Percentiles rank a stretch among this genome's conserved stretches.
phyloP scores from a whole-genome alignment of 1,284 basidiomycete species.

The Pholiota adiposa region DNA sequence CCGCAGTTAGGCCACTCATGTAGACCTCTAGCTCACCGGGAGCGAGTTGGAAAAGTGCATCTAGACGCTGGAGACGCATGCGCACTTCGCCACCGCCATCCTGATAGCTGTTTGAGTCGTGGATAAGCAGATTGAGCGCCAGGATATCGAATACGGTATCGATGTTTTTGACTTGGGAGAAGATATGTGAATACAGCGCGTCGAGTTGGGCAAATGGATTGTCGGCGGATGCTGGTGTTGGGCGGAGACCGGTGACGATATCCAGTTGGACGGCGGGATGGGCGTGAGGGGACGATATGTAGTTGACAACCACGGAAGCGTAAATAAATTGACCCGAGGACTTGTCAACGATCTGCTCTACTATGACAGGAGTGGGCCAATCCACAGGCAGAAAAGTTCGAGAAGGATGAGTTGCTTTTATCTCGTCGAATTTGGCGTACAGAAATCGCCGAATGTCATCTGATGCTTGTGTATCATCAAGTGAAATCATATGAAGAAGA shows the following conservation, averaged over 20 bases:
- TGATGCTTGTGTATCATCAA: neutral
- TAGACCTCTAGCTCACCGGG: neutral
- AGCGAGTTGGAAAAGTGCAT: neutral
- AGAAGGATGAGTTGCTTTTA: neutral
- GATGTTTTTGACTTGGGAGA: neutral
- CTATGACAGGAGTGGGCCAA: neutral
- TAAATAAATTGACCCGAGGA: constrained; percentile 6
- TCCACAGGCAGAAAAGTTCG: neutral
- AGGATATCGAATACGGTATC: neutral
- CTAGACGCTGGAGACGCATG: neutral
- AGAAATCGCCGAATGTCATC: constrained; percentile 2
- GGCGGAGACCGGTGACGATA: neutral
- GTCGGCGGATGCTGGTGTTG: neutral
- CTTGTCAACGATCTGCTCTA: neutral
- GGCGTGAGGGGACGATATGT: neutral
- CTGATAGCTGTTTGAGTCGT: neutral
- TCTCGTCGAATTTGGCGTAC: neutral
- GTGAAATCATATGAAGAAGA: neutral
- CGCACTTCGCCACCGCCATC: neutral
- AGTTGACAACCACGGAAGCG: neutral
- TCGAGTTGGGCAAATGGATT: neutral
- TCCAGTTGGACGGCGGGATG: neutral
- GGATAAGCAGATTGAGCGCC: neutral
- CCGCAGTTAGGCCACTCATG: neutral
- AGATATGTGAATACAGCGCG: neutral